Evolutionary conservation across 257 asterid genomes (phyloP), one percentile per base, ranked within the genome.

Genomic region (Ilex asprella): DNA sequence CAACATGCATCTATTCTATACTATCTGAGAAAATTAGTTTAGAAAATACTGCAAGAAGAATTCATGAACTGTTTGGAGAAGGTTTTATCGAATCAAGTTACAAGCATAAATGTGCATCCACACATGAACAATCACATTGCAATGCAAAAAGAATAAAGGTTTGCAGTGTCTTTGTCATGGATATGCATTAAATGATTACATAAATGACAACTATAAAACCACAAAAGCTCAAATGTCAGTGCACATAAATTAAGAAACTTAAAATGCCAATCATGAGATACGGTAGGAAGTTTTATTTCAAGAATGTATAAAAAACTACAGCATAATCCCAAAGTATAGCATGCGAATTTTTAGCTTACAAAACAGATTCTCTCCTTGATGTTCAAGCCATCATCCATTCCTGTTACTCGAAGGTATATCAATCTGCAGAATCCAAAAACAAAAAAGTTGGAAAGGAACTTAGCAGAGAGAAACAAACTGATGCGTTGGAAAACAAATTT

Each of bases 371-470:
- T 84, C 67, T 92, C 96, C 74, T 86, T 92, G 67, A 84, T 74
- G 71, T 79, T 82, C 73, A 86, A 70, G 64, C 96, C 96, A 68
- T 85, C 97, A 62, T 85, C 96, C 97, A 89, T 92, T 67, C 99
- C 99, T 31, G 94, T 73, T 63, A 92, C 95, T 63, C 79, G 89
- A 64, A 92, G 87, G 74, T 89, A 89, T 87, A 82, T 83, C 64
- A 92, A 70, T 68, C 98, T 88, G 95, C 59, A 77, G 59, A 67
- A 71, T 60, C 53, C 14, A 3, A 55, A 51, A 41, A 63, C 39
- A 31, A 31, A 57, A 63, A 68, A 31, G 58, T 21, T 21, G 32
- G 16, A 31, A 59, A 68, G 58, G 53, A 32, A 44, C 21, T 53
- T 30, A 21, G 32, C 12, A 31, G 39, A 59, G 75, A 49, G 39